These are phyloP conservation scores for Fusarium sp. DNA, from an alignment of 2,329 filamentous ascomycete species.

Conservation along the genomic window DNA sequence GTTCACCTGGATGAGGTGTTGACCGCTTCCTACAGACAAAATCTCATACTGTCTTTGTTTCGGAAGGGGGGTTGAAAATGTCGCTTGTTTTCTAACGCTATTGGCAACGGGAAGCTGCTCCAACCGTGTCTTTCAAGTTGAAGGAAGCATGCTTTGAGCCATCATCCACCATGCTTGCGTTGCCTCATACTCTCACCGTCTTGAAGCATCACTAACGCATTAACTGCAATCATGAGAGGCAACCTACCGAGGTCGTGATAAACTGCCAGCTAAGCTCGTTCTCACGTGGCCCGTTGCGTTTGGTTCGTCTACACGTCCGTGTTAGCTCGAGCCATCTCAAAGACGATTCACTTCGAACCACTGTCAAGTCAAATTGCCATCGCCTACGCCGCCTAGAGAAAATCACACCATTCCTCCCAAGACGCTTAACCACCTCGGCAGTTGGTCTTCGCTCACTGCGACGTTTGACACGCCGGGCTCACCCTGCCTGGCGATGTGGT, in stretches of 20 bases:
- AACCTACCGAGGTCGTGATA: neutral
- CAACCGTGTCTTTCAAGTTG: conserved; percentile 1
- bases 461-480: conserved; percentile 22
- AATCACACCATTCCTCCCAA: neutral
- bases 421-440: conserved; percentile 13
- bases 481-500: conserved; percentile 19
- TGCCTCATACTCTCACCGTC: neutral
- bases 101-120: neutral
- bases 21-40: neutral
- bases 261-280: neutral
- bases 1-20: neutral
- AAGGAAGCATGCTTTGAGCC: neutral
- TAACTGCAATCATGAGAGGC: neutral
- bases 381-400: neutral
- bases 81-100: neutral
- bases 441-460: conserved; percentile 22
- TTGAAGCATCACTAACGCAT: neutral
- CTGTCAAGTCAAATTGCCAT: neutral
- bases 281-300: neutral
- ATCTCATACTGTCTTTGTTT: neutral
- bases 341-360: neutral
- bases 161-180: neutral
- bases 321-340: neutral
- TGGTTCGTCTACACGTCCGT: neutral
- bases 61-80: neutral